Evolutionary conservation across 2,329 filamentous ascomycete genomes (phyloP), one percentile per base, ranked within the genome.

Genomic region (Bipolaris oryzae): DNA sequence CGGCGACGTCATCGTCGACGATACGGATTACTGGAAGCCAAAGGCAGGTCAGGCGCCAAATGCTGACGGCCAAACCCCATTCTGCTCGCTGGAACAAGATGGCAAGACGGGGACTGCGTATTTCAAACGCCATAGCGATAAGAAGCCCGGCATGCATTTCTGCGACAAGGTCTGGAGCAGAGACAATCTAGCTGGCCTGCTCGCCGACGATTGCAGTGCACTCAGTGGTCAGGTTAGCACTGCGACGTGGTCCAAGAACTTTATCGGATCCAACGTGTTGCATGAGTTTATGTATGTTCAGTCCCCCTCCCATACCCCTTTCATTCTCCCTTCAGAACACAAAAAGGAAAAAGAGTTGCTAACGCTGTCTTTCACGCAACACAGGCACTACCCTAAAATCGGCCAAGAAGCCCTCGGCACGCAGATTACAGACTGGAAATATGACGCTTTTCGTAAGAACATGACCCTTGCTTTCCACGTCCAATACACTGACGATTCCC

Each of bases 31-130:
- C 33, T 53, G 25, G 28, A 38, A 37, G 25, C 50, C 50, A 15
- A 46, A 42, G 5, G 50, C 21, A 10, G 33, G 11, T 5, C n/a
- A 46, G 20, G n/a, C 50, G 1, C 44, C 44, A 1, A 34, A 34
- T 33, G 46, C 38, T 3, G 53, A 56, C 18, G 53, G 53, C 5
- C 42, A 31, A 13, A 56, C 41, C n/a, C 41, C 47, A 16, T 56
- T 42, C 23, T 56, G 53, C 31, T 11, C 9, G 4, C 25, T 51
- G 34, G 9, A 47, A 20, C 42, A 16, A 10, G 49, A 52, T 16
- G 54, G 54, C 11, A 57, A 57, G 35, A 49, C 42, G 4, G 53
- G 53, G n/a, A 34, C 42, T 5, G 53, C 53, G 16, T 56, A 56
- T 28, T 56, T 50, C 16, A 52, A 52, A 31, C 37, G 39, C 15